A percentile compares a stretch with the other conserved stretches of the same genome.
Conservation (phyloP, 2,329 filamentous ascomycete species). For the Geosmithia flava region DNA sequence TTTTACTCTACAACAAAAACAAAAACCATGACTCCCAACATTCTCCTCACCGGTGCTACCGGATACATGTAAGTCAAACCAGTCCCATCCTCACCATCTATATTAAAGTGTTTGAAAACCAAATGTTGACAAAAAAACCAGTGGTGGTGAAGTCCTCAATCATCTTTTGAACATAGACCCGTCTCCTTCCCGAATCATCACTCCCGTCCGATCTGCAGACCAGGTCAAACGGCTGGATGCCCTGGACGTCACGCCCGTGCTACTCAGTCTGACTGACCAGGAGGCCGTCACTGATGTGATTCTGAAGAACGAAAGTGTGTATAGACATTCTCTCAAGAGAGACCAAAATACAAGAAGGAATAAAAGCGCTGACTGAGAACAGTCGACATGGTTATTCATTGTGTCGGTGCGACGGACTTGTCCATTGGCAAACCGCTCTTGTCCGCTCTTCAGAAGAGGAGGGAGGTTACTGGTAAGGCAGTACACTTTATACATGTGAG, state of each 20-base stretch:
- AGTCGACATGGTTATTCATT: no score
- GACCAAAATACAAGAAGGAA: no score
- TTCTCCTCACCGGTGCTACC: neutral
- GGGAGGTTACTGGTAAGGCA: no score
- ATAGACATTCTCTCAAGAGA: no score
- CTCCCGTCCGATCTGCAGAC: neutral
- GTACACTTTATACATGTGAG: no score
- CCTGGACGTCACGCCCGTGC: neutral
- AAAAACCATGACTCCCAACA: neutral
- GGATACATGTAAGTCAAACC: neutral
- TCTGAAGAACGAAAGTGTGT: neutral
- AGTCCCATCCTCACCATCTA: no score
- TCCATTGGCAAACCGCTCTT: no score
- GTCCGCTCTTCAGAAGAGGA: no score
- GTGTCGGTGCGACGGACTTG: no score
- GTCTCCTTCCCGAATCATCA: neutral
- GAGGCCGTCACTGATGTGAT: neutral
- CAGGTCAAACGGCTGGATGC: neutral
- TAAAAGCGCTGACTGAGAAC: no score
- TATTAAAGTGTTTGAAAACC: no score
- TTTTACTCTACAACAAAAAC: neutral
- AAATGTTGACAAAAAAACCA: neutral
- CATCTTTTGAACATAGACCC: neutral
- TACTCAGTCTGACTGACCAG: neutral
- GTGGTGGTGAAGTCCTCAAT: neutral